These are phyloP conservation scores for Termitomyces sp. DNA, from an alignment of 768 basidiomycete genomes.

Conservation along the genomic window DNA sequence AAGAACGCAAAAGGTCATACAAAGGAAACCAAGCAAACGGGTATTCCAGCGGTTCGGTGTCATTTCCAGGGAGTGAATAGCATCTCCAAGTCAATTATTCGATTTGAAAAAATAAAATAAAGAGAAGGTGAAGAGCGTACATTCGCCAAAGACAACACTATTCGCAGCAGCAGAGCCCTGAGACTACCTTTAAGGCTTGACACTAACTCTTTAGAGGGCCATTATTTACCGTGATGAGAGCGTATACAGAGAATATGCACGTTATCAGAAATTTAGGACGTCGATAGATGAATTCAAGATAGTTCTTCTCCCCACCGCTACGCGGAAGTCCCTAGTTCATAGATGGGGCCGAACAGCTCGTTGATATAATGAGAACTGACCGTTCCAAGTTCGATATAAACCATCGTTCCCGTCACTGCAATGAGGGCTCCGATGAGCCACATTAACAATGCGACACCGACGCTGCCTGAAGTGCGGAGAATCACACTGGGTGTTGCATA, in stretches of 20 bases:
- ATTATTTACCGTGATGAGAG: conserved; percentile 45
- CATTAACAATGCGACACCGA: conserved; percentile 61
- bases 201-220: too few relatives aligned
- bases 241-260: conserved; percentile 54
- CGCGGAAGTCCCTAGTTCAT: conserved; percentile 58
- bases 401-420: conserved; percentile 60
- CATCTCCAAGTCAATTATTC: conserved; percentile 34
- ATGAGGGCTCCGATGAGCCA: conserved; percentile 66
- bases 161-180: conserved; percentile 56
- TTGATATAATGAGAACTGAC: conserved; percentile 26
- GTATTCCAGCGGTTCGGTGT: conserved; percentile 39
- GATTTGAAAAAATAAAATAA: background rate
- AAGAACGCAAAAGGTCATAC: conserved; percentile 49
- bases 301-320: conserved; percentile 74
- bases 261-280: conserved; percentile 56
- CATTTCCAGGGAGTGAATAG: conserved; percentile 46
- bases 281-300: conserved; percentile 65
- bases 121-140: conserved; percentile 25
- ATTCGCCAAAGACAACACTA: conserved; percentile 69
- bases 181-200: conserved; percentile 36
- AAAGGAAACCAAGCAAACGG: conserved; percentile 48
- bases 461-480: conserved; percentile 60
- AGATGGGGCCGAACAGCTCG: conserved; percentile 16
- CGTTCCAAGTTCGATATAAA: conserved; percentile 73
- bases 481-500: conserved; percentile 69